Base-by-base conservation (phyloP, 495 filamentous ascomycete genomes). In the Podospora tetraspora region DNA sequence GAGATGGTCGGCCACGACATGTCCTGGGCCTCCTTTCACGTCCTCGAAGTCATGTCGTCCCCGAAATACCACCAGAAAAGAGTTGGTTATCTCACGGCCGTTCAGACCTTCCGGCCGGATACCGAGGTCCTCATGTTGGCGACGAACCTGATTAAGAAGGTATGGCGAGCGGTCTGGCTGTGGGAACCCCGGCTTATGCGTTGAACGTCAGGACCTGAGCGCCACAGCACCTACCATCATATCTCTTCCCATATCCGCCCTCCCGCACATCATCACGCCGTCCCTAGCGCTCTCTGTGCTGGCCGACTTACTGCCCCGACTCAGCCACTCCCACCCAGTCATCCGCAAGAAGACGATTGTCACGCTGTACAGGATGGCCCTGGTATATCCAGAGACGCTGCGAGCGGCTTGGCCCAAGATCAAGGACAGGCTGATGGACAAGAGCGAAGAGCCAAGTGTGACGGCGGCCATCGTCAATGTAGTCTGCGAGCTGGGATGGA, bases 1-100 rank as follows among this genome's bases (percentile, higher is more conserved):
- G 95, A 99, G 77, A 99, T 99, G 95, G 93, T 97, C 75, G 95
- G 95, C 12, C 91, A 99, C 74, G 95, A 99, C 79, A 99, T 99
- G 95, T 97, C 95, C 0, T 99, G 95, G 95, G 95, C 96, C 22
- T 92, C 93, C 10, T 99, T 99, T 78, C 91, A 98, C 77, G 95
- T 97, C 13, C 89, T 99, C 34, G 95, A 99, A 79, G 95, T 99
- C 78, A 99, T 99, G 95, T 96, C 93, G 24, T 95, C 92, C 7
- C 79, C 89, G 19, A 97, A 97, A 78, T 97, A 97, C 77, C 84
- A 91, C 43, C 95, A 97, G 76, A 99, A 99, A 77, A 82, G 95
- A 68, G 92, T 97, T 57, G 95, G 93, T 27, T 99, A 99, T 79
- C 87, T 99, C n/a, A 94, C 90, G 4, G 95, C 95, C 2, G 92